phyloP scores from a whole-genome alignment of 129 eudicot species.

The Dittrichia graveolens region DNA sequence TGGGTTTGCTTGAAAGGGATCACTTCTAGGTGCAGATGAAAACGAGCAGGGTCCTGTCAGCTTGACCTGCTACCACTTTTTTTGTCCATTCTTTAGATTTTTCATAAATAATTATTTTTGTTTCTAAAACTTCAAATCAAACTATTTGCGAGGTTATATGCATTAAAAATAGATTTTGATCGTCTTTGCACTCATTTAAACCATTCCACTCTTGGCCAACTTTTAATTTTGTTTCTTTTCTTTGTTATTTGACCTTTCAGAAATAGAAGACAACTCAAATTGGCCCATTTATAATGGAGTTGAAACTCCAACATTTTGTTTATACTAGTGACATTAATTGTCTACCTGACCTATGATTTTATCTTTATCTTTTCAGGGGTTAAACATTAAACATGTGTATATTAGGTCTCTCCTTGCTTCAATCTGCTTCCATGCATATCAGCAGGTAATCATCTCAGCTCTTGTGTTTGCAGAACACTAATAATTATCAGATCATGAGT shows the following conservation, averaged over 20 bases:
- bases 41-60: not conserved
- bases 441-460: constrained; percentile 64
- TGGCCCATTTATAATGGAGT: not conserved
- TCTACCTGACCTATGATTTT: not conserved
- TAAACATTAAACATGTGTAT: constrained; percentile 71
- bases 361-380: constrained; percentile 56
- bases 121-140: not conserved
- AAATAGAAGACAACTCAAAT: not conserved
- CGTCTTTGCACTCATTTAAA: not conserved
- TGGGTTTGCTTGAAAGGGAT: not conserved
- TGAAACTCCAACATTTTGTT: not conserved
- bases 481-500: not conserved
- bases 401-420: constrained; percentile 82
- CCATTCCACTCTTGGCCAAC: not conserved
- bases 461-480: not conserved
- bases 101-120: not conserved
- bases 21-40: not conserved
- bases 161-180: not conserved
- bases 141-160: not conserved
- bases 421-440: constrained; percentile 96
- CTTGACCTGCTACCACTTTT: not conserved
- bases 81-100: not conserved
- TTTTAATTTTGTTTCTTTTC: not conserved
- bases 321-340: not conserved
- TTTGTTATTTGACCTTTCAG: not conserved